Conservation (phyloP, 805 yeast genomes). For the Kodamaea laetipori region DNA sequence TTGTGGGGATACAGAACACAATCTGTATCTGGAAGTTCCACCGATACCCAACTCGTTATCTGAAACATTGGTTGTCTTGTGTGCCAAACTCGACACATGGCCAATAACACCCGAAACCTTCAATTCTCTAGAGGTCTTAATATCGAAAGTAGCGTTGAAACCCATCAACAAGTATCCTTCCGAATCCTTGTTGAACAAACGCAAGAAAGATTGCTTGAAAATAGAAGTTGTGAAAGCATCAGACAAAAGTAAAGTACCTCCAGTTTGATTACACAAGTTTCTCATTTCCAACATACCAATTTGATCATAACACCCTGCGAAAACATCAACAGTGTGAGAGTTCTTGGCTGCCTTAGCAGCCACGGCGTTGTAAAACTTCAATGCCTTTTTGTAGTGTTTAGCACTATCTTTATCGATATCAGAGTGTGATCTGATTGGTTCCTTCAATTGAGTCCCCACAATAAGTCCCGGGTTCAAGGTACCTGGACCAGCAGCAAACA, state of each 20-base stretch:
- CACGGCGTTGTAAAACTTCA: conserved; percentile 73
- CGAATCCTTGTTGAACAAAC: conserved; percentile 83
- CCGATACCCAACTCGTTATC: conserved; percentile 95
- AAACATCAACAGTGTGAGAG: conserved; percentile 84
- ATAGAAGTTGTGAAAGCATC: conserved; percentile 95
- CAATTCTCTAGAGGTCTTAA: conserved; percentile 82
- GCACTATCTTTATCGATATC: conserved; percentile 92
- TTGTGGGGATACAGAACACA: conserved; percentile 82
- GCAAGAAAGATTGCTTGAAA: conserved; percentile 87
- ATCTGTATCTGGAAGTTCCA: conserved; percentile 84
- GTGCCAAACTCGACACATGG: conserved; percentile 75
- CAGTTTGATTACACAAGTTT: conserved; percentile 78
- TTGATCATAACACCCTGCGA: conserved; percentile 96
- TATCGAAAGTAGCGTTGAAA: conserved; percentile 84
- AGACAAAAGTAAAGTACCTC: conserved; percentile 84
- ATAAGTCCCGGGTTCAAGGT: conserved; percentile 94
- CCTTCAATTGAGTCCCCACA: conserved; percentile 87
- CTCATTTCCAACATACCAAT: conserved; percentile 95
- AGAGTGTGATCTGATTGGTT: conserved; percentile 95
- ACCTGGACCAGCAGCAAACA: conserved; percentile 94
- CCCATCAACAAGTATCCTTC: conserved; percentile 88
- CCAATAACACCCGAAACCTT: conserved; percentile 94
- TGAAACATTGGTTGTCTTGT: conserved; percentile 73
- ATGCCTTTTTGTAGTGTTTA: conserved; percentile 83
- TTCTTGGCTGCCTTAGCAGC: conserved; percentile 68